phyloP scores from a whole-genome alignment of 2,329 filamentous ascomycete species.

The Pseudogymnoascus sp. region DNA sequence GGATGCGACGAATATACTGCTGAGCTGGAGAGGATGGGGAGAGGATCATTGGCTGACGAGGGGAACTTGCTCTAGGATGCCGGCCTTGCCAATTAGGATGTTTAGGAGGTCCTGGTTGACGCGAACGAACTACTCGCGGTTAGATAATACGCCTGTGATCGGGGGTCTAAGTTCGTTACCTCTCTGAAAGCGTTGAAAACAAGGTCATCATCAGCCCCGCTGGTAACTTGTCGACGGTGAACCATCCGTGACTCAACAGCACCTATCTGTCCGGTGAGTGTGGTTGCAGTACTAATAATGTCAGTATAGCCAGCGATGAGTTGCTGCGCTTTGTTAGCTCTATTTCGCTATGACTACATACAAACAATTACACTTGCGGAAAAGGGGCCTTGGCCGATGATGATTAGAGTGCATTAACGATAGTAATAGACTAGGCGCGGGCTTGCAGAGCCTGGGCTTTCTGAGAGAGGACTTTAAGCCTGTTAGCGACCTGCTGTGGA shows the following conservation, averaged over 20 bases:
- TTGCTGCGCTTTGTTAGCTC: slow-evolving; percentile 14
- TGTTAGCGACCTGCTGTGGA: slow-evolving; percentile 18
- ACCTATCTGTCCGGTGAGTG: background rate
- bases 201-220: slow-evolving; percentile 13
- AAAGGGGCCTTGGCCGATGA: slow-evolving; percentile 26
- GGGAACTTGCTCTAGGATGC: slow-evolving; percentile 24
- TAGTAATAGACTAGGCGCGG: slow-evolving; percentile 23
- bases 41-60: slow-evolving; percentile 25
- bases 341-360: background rate
- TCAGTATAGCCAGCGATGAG: slow-evolving; percentile 27
- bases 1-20: too few species aligned
- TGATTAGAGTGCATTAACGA: slow-evolving; percentile 23
- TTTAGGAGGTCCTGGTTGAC: slow-evolving; percentile 29
- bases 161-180: slow-evolving; percentile 11
- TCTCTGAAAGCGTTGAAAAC: slow-evolving; percentile 25
- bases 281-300: slow-evolving; percentile 23
- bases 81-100: slow-evolving; percentile 30
- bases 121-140: slow-evolving; percentile 21
- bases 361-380: slow-evolving; percentile 20
- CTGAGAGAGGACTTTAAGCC: slow-evolving; percentile 21
- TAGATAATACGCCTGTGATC: background rate
- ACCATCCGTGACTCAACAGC: slow-evolving; percentile 19
- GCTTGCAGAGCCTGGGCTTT: slow-evolving; percentile 24
- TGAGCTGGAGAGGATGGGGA: too few species aligned
- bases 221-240: slow-evolving; percentile 13